Base-by-base conservation (phyloP, 179 eudicot genomes). In the Beta corolliflora region DNA sequence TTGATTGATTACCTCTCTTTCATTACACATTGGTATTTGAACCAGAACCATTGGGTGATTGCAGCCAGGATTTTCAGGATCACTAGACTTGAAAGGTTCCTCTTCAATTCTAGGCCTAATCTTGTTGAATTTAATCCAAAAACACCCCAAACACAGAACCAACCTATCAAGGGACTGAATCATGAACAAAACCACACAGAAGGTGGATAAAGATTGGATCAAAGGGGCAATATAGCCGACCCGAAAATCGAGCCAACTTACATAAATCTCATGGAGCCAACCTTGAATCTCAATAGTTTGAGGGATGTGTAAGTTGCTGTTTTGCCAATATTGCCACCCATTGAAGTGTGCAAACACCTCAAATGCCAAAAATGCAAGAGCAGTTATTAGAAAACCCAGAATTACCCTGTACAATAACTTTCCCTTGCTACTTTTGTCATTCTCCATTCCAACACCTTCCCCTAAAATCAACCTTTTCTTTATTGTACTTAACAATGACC, bases 21-120 rank as follows among this genome's bases (percentile, higher is more conserved):
- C 91, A 79, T 88, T 91, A 59, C 92, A 91, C 93, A 89, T 91
- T 9, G 92, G 93, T 77, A 91, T 89, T 81, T 91, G 94, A 82
- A 91, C 93, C 70, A 91, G 92, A 80, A 91, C 93, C 93, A 91
- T 90, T 8, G 95, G 95, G 61, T 85, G 82, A 56, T 77, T 64
- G 19, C 45, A 71, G 0, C 82, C 88, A 31, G 86, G 84, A 50
- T 86, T 85, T 67, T 91, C 94, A 77, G 82, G 75, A 86, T 91
- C 94, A 74, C 75, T 81, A 1, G 84, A 84, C 50, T 79, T 67
- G 56, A 85, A 81, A 2, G 84, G 84, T 61, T 84, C 84, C 7
- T 84, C 91, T 44, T 86, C 75, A 65, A 87, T 31, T 69, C 48
- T 70, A 29, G 93, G 93, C 82, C 83, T 89, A 75, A 92, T 89